Percentiles rank a stretch among this genome's conserved stretches.
phyloP scores from a whole-genome alignment of 306 rosid species.

The Mucuna pruriens region DNA sequence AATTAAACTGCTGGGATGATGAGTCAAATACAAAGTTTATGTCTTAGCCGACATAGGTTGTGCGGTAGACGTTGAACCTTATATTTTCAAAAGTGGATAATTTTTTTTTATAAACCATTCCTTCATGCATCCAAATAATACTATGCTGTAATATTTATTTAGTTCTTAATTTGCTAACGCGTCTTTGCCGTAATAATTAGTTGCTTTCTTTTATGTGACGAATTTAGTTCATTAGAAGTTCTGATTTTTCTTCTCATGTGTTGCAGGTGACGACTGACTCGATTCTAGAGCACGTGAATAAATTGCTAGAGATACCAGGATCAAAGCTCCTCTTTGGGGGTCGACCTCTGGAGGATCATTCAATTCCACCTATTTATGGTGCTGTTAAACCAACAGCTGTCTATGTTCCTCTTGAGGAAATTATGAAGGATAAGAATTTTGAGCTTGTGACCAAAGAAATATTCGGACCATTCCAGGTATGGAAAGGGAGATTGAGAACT shows the following conservation, averaged over 20 bases:
- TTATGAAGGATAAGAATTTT: conserved; percentile 71
- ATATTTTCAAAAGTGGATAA: not conserved
- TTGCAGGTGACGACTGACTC: conserved; percentile 74
- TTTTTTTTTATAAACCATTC: conserved; percentile 62
- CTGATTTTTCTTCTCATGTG: conserved; percentile 21
- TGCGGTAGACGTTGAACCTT: not conserved
- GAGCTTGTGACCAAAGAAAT: conserved; percentile 91
- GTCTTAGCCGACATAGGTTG: not conserved
- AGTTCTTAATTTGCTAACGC: conserved; percentile 23
- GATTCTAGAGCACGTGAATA: conserved; percentile 79
- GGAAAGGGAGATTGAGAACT: conserved; percentile 9
- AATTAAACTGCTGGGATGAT: not conserved
- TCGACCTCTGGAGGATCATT: conserved; percentile 69
- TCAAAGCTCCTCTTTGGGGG: conserved; percentile 94
- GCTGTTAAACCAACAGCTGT: conserved; percentile 88
- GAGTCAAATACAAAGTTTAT: not conserved
- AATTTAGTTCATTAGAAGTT: conserved; percentile 20
- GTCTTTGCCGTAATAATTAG: not conserved
- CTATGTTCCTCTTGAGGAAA: conserved; percentile 87
- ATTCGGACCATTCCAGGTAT: conserved; percentile 95
- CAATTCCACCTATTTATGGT: conserved; percentile 84
- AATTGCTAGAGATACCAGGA: conserved; percentile 86
- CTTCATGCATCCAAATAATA: not conserved
- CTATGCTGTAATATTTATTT: not conserved
- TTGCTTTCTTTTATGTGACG: not conserved